These are phyloP conservation scores for Calonectria honghensis DNA, from an alignment of 2,329 filamentous ascomycete species.

Conservation along the genomic window DNA sequence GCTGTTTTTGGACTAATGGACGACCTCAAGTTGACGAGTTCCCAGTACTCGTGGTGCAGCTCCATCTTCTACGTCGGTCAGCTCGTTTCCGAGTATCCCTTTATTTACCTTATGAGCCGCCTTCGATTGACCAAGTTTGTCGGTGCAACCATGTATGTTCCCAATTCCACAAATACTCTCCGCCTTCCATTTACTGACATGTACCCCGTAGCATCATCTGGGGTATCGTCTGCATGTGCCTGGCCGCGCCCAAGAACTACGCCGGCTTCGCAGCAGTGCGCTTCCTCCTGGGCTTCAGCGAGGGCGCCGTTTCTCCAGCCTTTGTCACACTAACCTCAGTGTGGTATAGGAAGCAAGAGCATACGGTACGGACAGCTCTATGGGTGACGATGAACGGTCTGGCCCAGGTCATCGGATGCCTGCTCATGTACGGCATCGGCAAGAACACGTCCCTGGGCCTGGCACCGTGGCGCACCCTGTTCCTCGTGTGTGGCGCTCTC, in stretches of 20 bases:
- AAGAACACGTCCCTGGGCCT: slow-evolving; percentile 59
- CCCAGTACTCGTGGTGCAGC: slow-evolving; percentile 69
- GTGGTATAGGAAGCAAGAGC: slow-evolving; percentile 42
- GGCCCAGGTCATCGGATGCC: slow-evolving; percentile 39
- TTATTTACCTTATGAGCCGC: slow-evolving; percentile 70
- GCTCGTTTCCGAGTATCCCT: slow-evolving; percentile 68
- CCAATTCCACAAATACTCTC: too few species aligned
- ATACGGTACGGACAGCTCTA: slow-evolving; percentile 36
- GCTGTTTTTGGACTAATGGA: slow-evolving; percentile 66
- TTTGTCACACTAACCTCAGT: slow-evolving; percentile 42
- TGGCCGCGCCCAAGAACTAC: slow-evolving; percentile 64
- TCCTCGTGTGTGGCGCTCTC: slow-evolving; percentile 69
- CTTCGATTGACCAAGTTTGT: slow-evolving; percentile 71
- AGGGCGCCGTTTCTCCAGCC: slow-evolving; percentile 39
- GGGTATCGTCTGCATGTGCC: slow-evolving; percentile 66
- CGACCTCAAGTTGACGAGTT: slow-evolving; percentile 66
- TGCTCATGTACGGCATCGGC: slow-evolving; percentile 61
- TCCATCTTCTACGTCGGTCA: slow-evolving; percentile 68
- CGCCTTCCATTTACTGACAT: neutral
- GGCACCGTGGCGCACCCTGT: slow-evolving; percentile 68
- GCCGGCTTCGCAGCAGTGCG: slow-evolving; percentile 62
- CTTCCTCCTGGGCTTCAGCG: slow-evolving; percentile 64
- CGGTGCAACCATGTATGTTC: slow-evolving; percentile 65
- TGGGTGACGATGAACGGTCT: slow-evolving; percentile 43
- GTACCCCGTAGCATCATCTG: slow-evolving; percentile 60